Evolutionary conservation across 176 grass and related monocot species (phyloP), one percentile per base, ranked within the genome.

Genomic region (Bothriochloa decipiens): DNA sequence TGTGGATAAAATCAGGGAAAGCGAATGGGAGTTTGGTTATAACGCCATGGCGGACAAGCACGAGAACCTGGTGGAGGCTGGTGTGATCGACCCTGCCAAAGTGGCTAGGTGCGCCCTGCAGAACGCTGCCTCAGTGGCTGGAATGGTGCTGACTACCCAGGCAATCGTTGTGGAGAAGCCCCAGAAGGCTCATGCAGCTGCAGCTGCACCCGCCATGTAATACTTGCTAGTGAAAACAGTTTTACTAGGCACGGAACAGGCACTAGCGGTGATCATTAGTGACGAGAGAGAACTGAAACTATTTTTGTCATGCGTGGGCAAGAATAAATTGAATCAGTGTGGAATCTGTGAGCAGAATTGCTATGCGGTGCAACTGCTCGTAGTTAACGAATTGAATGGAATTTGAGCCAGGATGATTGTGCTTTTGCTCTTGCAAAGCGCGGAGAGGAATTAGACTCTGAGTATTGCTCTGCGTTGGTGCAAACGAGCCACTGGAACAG

Each of bases 91-190:
- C 70, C 95, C 92, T 0, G 90, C 95, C 14, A 97, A 97, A 76
- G 92, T 97, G 68, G 77, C 95, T 4, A 88, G 92, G 40, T 97
- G 95, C 3, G 95, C 95, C 5, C 66, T 97, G 72, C 95, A 94
- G 28, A 94, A 97, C 11, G 90, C 95, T 0, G 81, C 95, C 0
- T 92, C 90, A 0, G 92, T 97, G 25, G 90, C 95, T 28, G 95
- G 95, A 64, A 97, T 97, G 95, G 95, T 97, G 36, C 78, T 97
- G 42, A 94, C 95, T 3, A 97, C 92, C 1, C 88, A 97, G 68
- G 95, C 92, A 22, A 94, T 97, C 22, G 95, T 97, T 2, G 92
- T 97, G 36, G 95, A 97, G 83, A 97, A 94, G 90, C 86, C 92
- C 2, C 92, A 89, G 86, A 94, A 87, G 84, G 67, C 84, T 35